phyloP scores from a whole-genome alignment of 257 asterid genomes.

The Penstemon davidsonii region DNA sequence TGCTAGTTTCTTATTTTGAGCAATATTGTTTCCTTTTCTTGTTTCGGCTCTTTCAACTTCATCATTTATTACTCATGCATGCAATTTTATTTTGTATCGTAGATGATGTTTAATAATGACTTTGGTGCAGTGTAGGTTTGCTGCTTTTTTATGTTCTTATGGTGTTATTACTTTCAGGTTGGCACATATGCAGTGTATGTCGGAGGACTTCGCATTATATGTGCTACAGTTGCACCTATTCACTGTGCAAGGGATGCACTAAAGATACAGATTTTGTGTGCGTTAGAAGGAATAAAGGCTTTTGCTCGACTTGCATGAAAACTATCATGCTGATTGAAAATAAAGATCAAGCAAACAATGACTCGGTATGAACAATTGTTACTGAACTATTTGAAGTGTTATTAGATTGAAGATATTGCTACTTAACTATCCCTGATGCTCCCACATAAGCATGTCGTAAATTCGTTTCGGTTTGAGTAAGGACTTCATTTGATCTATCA shows the following conservation, averaged over 20 bases:
- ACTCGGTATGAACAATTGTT: conserved; percentile 52
- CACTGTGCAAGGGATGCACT: conserved; percentile 88
- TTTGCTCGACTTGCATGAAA: conserved; percentile 90
- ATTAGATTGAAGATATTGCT: neutral
- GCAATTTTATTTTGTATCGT: neutral
- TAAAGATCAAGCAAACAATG: conserved; percentile 65
- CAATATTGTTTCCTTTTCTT: neutral
- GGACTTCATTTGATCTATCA: neutral
- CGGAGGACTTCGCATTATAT: conserved; percentile 64
- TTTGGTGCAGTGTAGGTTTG: conserved; percentile 15
- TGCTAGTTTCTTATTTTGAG: neutral
- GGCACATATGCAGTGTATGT: conserved; percentile 98
- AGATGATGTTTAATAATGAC: neutral
- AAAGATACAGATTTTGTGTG: conserved; percentile 62
- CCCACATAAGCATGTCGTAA: neutral
- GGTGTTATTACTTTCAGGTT: conserved; percentile 62
- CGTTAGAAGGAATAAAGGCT: conserved; percentile 84
- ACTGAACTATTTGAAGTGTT: conserved; percentile 16
- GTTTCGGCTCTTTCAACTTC: neutral
- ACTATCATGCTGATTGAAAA: conserved; percentile 84
- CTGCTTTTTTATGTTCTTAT: conserved; percentile 26
- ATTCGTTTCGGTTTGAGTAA: neutral
- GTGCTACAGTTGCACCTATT: conserved; percentile 95
- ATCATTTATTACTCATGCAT: neutral
- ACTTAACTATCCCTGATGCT: neutral